These are phyloP conservation scores for Heteromeles arbutifolia DNA, from an alignment of 306 rosid genomes.

Conservation along the genomic window DNA sequence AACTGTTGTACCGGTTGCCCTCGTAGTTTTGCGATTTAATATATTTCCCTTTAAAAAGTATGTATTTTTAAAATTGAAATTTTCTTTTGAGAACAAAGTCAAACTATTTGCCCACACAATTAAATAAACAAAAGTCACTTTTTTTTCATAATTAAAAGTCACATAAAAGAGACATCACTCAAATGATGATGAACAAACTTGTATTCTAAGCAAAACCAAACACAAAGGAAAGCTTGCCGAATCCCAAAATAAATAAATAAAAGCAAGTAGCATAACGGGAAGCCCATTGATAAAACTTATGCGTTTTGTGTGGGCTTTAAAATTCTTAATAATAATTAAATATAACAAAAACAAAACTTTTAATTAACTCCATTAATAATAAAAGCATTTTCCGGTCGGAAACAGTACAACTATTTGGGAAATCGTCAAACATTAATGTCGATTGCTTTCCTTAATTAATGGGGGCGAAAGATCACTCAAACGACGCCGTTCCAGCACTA, in stretches of 20 bases:
- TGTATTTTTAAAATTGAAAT: no score
- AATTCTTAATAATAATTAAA: no score
- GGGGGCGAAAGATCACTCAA: not conserved
- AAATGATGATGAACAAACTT: not conserved
- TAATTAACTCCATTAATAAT: not conserved
- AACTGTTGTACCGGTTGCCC: no score
- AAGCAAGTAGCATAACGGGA: not conserved
- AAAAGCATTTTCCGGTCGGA: not conserved
- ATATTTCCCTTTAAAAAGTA: no score
- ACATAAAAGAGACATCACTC: not conserved
- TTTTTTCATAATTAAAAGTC: not conserved
- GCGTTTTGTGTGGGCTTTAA: not conserved
- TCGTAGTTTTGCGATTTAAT: no score
- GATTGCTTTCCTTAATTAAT: not conserved
- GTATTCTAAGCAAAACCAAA: not conserved
- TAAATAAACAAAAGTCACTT: not conserved
- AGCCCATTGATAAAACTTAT: not conserved
- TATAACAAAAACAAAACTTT: no score
- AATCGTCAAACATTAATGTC: constrained; percentile 14
- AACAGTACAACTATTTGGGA: constrained; percentile 1
- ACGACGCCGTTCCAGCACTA: not conserved
- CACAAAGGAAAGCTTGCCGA: not conserved
- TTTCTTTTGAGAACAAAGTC: not conserved
- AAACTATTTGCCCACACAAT: not conserved
- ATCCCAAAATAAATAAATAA: not conserved